Base-by-base conservation (phyloP, 257 asterid species). In the Cruciata laevipes region DNA sequence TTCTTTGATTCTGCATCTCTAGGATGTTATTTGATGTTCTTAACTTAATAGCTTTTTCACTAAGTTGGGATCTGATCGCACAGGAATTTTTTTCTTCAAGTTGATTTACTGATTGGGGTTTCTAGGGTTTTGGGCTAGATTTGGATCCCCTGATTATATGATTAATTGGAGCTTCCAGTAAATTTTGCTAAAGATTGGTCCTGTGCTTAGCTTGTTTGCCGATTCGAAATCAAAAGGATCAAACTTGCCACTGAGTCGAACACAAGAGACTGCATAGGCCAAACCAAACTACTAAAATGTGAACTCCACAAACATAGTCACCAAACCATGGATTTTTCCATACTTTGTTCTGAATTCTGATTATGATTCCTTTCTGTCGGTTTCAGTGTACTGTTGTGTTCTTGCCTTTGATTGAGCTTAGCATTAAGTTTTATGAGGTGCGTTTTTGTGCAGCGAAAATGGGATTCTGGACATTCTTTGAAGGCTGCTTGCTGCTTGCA, bases 391-490 rank as follows among this genome's bases (percentile, higher is more conserved):
- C 11, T 47, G 55, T 47, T 47, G 6, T 47, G 55, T 47, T 47
- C 11, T 47, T 38, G 12, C 20, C 14, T 63, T 38, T 23, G 33
- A 8, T 44, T 13, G 21, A 12, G 21, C 13, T 49, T 49, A 53
- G 60, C 14, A 20, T 20, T 53, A 47, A 47, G 55, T 47, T 17
- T 14, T 17, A 32, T 53, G 60, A 20, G 27, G 4, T 20, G 64
- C 25, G 10, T 47, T 7, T 37, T 82, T 57, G 31, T 63, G 75
- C 84, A 84, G 95, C 20, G 76, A 76, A 61, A 72, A 92, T 92
- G 98, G 98, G 98, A 71, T 76, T 89, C 76, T 87, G 96, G 98
- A 89, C 95, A 42, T 78, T 92, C 49, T 82, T 92, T 61, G 96
- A 92, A 78, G 96, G 97, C 31, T 86, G 85, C 85, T 81, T 92